phyloP scores from a whole-genome alignment of 2,329 filamentous ascomycete genomes.

The Acarospora socialis region DNA sequence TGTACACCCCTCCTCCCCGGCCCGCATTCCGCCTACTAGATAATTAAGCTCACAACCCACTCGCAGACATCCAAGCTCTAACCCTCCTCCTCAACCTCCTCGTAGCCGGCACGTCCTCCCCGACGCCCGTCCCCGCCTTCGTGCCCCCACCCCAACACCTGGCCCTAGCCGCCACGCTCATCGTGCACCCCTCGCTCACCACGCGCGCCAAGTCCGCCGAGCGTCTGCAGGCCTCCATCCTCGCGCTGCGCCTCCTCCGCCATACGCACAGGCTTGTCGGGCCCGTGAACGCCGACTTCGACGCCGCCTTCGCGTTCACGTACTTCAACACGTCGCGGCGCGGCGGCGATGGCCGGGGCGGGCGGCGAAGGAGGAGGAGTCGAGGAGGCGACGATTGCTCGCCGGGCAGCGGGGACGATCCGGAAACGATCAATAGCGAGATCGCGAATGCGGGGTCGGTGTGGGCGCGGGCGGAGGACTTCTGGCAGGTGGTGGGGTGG shows the following conservation, averaged over 20 bases:
- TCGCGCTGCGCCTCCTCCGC: slow-evolving; percentile 56
- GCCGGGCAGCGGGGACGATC: slow-evolving; percentile 31
- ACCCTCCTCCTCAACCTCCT: slow-evolving; percentile 51
- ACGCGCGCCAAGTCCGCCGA: slow-evolving; percentile 52
- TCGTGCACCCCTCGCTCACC: slow-evolving; percentile 68
- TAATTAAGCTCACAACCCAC: slow-evolving; percentile 4
- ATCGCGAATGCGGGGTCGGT: slow-evolving; percentile 52
- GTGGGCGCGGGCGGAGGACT: slow-evolving; percentile 66
- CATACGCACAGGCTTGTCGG: slow-evolving; percentile 52
- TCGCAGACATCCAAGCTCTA: slow-evolving; percentile 44
- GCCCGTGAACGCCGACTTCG: slow-evolving; percentile 53
- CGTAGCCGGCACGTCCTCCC: slow-evolving; percentile 33
- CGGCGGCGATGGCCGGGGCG: too few relatives aligned
- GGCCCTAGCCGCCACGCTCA: slow-evolving; percentile 62
- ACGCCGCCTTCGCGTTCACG: slow-evolving; percentile 57
- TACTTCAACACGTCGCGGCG: slow-evolving; percentile 16
- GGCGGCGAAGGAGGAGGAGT: slow-evolving; percentile 4
- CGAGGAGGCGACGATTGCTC: slow-evolving; percentile 15
- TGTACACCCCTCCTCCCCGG: slow-evolving; percentile 31
- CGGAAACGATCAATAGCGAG: slow-evolving; percentile 40
- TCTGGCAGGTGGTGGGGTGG: slow-evolving; percentile 85
- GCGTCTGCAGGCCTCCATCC: slow-evolving; percentile 47
- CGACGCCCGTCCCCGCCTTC: slow-evolving; percentile 34
- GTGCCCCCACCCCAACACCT: slow-evolving; percentile 60
- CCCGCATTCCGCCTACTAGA: slow-evolving; percentile 6